Percentiles rank a stretch among this genome's conserved stretches.
Conservation (phyloP, 495 filamentous ascomycete species). For the Aspergillus funiculosus region DNA sequence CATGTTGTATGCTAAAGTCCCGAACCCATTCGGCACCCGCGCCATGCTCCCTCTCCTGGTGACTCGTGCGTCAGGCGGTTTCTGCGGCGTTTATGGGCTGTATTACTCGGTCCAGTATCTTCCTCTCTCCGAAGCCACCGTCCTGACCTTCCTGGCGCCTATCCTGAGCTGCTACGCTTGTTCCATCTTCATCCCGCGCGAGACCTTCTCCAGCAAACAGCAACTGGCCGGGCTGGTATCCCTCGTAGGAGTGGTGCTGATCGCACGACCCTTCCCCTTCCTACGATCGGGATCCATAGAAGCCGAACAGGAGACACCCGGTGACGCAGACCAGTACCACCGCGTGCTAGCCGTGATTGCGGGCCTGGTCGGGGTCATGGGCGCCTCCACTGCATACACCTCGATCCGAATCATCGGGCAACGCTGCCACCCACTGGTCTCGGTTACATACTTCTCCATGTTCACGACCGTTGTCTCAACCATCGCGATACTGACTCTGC, state of each 20-base stretch:
- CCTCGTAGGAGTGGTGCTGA: conserved; percentile 74
- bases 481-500: conserved; percentile 52
- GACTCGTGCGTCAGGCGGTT: conserved; percentile 65
- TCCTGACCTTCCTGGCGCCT: conserved; percentile 85
- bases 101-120: conserved; percentile 85
- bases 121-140: conserved; percentile 83
- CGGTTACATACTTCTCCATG: conserved; percentile 77
- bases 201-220: conserved; percentile 75
- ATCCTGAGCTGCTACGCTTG: conserved; percentile 79
- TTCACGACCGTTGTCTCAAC: conserved; percentile 63
- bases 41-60: conserved; percentile 63
- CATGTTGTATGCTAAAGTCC: conserved; percentile 65
- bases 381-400: conserved; percentile 70
- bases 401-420: conserved; percentile 79
- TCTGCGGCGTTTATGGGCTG: conserved; percentile 77
- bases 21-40: conserved; percentile 62
- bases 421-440: conserved; percentile 76
- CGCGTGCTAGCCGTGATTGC: conserved; percentile 67
- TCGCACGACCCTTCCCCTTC: conserved; percentile 63
- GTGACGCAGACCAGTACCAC: conserved; percentile 46
- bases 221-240: conserved; percentile 72
- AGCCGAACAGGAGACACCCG: conserved; percentile 20
- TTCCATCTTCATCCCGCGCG: conserved; percentile 61
- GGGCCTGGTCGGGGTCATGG: conserved; percentile 75
- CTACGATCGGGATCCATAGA: conserved; percentile 11